These are phyloP conservation scores for Daldinia concentrica DNA, from an alignment of 495 filamentous ascomycete species.

Conservation along the genomic window DNA sequence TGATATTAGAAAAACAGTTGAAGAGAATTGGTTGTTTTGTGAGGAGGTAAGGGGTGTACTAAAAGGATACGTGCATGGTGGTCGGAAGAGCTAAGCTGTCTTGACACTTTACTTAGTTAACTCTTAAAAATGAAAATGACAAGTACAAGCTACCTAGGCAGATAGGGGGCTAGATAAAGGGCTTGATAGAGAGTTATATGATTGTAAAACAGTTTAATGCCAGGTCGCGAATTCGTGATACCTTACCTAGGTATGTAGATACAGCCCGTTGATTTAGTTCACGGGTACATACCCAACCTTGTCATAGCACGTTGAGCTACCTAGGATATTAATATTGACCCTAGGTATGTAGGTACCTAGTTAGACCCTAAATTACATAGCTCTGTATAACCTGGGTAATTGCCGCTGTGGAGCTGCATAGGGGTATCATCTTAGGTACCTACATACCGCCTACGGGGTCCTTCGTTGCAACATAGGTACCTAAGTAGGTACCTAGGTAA, in stretches of 20 bases:
- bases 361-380: slow-evolving; percentile 14
- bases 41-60: background rate
- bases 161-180: background rate
- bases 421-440: background rate
- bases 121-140: too few relatives aligned
- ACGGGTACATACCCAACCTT: too few relatives aligned
- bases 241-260: too few relatives aligned
- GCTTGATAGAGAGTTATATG: background rate
- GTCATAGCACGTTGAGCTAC: background rate
- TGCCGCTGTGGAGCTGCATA: slow-evolving; percentile 9
- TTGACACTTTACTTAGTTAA: too few relatives aligned
- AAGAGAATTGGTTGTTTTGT: background rate
- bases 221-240: too few relatives aligned
- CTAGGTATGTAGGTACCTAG: too few relatives aligned
- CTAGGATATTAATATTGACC: background rate
- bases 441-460: background rate
- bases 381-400: slow-evolving; percentile 19
- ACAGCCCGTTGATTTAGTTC: too few relatives aligned
- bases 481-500: too few relatives aligned
- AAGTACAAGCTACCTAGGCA: background rate
- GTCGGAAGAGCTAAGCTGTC: too few relatives aligned
- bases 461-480: too few relatives aligned
- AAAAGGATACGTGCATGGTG: background rate
- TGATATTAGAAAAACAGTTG: background rate
- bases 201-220: background rate